Evolutionary conservation across 805 yeast species (phyloP).

Genomic region (Metschnikowia chrysomelidarum): DNA sequence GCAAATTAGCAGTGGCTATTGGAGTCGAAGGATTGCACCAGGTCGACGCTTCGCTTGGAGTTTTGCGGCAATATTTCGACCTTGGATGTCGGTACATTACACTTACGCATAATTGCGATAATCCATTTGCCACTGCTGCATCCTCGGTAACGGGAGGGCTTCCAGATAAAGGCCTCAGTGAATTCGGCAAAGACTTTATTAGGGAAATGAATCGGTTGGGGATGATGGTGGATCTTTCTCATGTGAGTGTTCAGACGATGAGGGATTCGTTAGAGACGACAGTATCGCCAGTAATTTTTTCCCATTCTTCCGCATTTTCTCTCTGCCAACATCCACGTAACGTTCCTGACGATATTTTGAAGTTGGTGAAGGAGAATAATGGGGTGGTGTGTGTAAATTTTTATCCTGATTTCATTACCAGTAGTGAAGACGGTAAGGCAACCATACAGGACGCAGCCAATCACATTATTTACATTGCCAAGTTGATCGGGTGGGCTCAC

Average conservation of each 20-base stretch:
- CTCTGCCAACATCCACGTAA: constrained; percentile 45
- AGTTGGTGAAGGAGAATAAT: constrained; percentile 36
- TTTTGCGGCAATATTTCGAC: constrained; percentile 47
- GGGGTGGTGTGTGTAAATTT: constrained; percentile 52
- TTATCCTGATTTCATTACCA: constrained; percentile 37
- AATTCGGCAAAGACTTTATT: constrained; percentile 40
- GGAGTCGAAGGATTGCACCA: constrained; percentile 59
- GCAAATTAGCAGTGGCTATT: constrained; percentile 45
- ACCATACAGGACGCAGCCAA: constrained; percentile 49
- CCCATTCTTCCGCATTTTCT: constrained; percentile 46
- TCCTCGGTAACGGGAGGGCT: constrained; percentile 45
- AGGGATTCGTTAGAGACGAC: constrained; percentile 39
- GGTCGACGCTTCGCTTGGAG: constrained; percentile 48
- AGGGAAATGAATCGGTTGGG: constrained; percentile 53
- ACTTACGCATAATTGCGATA: constrained; percentile 54
- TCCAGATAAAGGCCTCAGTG: constrained; percentile 44
- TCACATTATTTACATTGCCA: constrained; percentile 43
- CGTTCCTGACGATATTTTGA: constrained; percentile 47
- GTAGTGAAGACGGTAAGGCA: constrained; percentile 15
- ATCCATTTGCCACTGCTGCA: constrained; percentile 58
- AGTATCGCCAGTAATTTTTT: constrained; percentile 47
- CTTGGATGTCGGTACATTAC: constrained; percentile 55
- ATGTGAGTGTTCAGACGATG: constrained; percentile 50
- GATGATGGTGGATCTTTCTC: constrained; percentile 51
- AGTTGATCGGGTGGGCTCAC: constrained; percentile 49